Base-by-base conservation (phyloP, 257 asterid genomes). In the Primulina eburnea region DNA sequence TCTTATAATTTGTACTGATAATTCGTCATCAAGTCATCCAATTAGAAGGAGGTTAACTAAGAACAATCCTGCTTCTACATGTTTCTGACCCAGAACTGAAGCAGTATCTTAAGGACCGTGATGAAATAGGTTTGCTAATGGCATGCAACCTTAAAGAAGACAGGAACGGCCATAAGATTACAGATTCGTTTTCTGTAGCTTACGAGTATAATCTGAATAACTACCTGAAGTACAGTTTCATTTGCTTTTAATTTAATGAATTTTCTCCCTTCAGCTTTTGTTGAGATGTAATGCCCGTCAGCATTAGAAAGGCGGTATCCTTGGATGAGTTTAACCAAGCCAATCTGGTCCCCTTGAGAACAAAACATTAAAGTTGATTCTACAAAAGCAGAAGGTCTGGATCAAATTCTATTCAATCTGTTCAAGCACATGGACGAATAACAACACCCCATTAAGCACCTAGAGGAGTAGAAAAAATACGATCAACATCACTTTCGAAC, bases 151-250 rank as follows among this genome's bases (percentile, higher is more conserved):
- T 61, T 72, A 34, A 30, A 38, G 53, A 70, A 69, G 71, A 60
- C 47, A 18, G 10, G 55, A 65, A 28, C 9, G 43, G 62, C 18
- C 32, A 62, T 62, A 69, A 73, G 32, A 43, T 50, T 18, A 30
- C 29, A 50, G 33, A 30, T 20, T 57, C 17, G 5, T 63, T 67
- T 50, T 24, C 60, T 14, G 65, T 35, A 73, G 69, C 43, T 9
- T 32, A 64, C 73, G 34, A 66, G 24, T 60, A 37, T 37, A 58
- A 66, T 63, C 66, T 50, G 70, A 68, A 69, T 47, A 63, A 63
- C 80, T 83, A 94, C 99, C 99, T 91, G 99, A 85, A 94, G 96
- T 20, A 87, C 99, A 71, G 73, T 82, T 81, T 94, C 99, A 75
- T 88, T 88, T 61, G 71, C 89, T 88, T 94, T 94, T 83, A 94